These are phyloP conservation scores for Xylaria acuta DNA, from an alignment of 495 filamentous ascomycete species.

Conservation along the genomic window DNA sequence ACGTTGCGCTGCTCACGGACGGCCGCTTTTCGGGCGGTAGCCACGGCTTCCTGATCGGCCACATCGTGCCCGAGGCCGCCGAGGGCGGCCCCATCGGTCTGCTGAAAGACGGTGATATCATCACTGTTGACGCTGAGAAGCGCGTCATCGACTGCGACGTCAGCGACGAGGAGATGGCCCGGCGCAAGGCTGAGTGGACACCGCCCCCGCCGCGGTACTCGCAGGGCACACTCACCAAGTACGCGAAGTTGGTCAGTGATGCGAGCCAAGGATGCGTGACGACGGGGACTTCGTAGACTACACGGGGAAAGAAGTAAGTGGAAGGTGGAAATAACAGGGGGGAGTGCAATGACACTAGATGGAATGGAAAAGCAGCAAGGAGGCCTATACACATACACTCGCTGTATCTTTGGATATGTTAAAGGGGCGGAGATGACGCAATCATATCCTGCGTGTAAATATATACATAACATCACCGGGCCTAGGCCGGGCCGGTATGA, in stretches of 20 bases:
- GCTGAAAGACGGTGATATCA: conserved; percentile 70
- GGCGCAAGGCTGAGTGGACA: conserved; percentile 68
- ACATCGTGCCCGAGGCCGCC: conserved; percentile 74
- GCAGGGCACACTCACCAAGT: conserved; percentile 80
- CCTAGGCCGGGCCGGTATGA: background rate
- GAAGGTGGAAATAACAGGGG: background rate
- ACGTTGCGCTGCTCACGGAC: conserved; percentile 81
- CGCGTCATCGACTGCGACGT: conserved; percentile 66
- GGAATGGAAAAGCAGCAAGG: background rate
- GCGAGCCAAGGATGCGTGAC: conserved; percentile 84
- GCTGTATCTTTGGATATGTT: background rate
- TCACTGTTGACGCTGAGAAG: conserved; percentile 75
- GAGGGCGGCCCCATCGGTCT: conserved; percentile 74
- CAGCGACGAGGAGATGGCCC: conserved; percentile 66
- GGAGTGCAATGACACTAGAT: conserved; percentile 19
- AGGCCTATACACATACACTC: background rate
- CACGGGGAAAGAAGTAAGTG: background rate
- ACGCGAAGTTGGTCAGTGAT: conserved; percentile 71
- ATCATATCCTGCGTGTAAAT: conserved; percentile 9
- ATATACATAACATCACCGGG: background rate
- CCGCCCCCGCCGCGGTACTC: conserved; percentile 70
- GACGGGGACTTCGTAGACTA: conserved; percentile 45
- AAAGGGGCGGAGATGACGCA: background rate
- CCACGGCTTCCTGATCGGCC: conserved; percentile 81
- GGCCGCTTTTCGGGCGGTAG: conserved; percentile 78